Conservation (phyloP, 805 yeast species). For the Saturnispora kantuleensis region DNA sequence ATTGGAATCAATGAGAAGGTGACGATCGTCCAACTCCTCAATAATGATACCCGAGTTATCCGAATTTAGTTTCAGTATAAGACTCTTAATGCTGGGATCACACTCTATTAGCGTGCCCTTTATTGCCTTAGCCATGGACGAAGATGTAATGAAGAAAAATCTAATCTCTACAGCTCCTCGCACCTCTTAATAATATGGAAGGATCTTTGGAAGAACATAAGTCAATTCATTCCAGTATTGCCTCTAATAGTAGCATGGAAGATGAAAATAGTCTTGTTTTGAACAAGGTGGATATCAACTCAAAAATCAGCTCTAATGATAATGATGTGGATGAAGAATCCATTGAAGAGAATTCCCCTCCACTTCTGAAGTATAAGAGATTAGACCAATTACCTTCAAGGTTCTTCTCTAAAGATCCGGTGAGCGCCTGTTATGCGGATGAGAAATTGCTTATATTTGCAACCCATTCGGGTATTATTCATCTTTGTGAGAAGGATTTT, state of each 20-base stretch:
- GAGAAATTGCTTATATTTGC: conserved; percentile 67
- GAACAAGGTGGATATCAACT: too few relatives aligned
- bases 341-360: conserved; percentile 52
- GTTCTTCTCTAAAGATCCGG: conserved; percentile 66
- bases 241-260: background rate
- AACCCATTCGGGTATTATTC: conserved; percentile 79
- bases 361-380: conserved; percentile 65
- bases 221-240: background rate
- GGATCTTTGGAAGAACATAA: too few relatives aligned
- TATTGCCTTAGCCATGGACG: conserved; percentile 41
- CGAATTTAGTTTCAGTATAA: conserved; percentile 74
- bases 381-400: conserved; percentile 56
- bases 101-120: conserved; percentile 44
- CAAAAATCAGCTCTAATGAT: conserved; percentile 9
- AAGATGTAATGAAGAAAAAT: background rate
- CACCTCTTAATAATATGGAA: too few relatives aligned
- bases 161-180: background rate
- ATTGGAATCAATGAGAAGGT: conserved; percentile 67
- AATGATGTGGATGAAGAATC: conserved; percentile 31
- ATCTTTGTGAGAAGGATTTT: conserved; percentile 52
- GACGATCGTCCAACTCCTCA: conserved; percentile 90
- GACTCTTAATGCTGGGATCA: conserved; percentile 88
- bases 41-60: conserved; percentile 55
- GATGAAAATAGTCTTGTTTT: background rate
- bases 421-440: conserved; percentile 58